A percentile compares a stretch with the other conserved stretches of the same genome.
phyloP scores from a whole-genome alignment of 1,284 basidiomycete species.

The Austroboletus novae-zelandiae region DNA sequence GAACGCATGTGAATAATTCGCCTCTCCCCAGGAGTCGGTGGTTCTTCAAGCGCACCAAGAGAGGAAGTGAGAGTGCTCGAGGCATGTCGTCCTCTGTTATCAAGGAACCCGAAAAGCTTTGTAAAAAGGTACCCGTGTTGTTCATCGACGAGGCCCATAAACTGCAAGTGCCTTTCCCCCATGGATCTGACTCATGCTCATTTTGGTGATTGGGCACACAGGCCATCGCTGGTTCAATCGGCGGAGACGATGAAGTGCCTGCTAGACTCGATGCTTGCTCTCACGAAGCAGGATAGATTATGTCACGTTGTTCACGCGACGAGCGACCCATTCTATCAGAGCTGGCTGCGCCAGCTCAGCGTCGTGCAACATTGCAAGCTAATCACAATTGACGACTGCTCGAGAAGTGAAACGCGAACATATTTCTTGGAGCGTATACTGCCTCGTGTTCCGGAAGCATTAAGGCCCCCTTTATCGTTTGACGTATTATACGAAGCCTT shows the following conservation, averaged over 20 bases:
- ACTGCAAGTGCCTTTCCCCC: slow-evolving; percentile 45
- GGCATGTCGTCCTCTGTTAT: slow-evolving; percentile 31
- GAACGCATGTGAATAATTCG: slow-evolving; percentile 35
- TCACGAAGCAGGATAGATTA: slow-evolving; percentile 80
- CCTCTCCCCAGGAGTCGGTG: slow-evolving; percentile 31
- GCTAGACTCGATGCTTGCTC: slow-evolving; percentile 78
- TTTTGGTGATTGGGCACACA: slow-evolving; percentile 24
- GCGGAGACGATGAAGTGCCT: slow-evolving; percentile 78
- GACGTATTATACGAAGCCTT: slow-evolving; percentile 73
- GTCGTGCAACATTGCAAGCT: slow-evolving; percentile 83
- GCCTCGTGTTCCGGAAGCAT: slow-evolving; percentile 57
- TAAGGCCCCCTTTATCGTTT: slow-evolving; percentile 57
- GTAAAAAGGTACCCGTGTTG: slow-evolving; percentile 75
- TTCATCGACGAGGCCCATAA: slow-evolving; percentile 84
- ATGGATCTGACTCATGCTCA: slow-evolving; percentile 3
- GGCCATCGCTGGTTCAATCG: slow-evolving; percentile 71
- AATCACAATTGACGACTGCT: slow-evolving; percentile 75
- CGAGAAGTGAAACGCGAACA: slow-evolving; percentile 61
- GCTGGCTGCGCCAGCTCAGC: slow-evolving; percentile 73
- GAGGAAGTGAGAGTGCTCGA: slow-evolving; percentile 24
- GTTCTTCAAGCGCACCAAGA: slow-evolving; percentile 33
- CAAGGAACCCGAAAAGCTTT: slow-evolving; percentile 36
- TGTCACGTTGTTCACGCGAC: slow-evolving; percentile 84
- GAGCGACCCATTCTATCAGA: slow-evolving; percentile 81
- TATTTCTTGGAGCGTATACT: slow-evolving; percentile 66